Percentiles rank a stretch among this genome's conserved stretches.
Conservation (phyloP, 2,329 filamentous ascomycete genomes). For the Alternaria sp. region DNA sequence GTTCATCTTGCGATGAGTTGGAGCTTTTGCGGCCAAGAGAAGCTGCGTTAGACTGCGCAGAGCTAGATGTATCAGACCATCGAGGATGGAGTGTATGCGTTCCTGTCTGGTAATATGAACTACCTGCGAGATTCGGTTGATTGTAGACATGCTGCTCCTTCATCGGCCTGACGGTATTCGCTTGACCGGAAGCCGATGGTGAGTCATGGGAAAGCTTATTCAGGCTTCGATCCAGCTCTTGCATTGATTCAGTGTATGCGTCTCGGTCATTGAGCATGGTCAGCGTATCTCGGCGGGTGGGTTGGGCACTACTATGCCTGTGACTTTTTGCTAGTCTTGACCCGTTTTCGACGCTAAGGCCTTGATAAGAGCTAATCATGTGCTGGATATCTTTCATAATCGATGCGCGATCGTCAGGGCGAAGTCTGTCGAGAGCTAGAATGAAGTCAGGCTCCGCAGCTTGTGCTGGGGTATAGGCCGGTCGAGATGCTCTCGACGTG, state of each 20-base stretch:
- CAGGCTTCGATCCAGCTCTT: constrained; percentile 14
- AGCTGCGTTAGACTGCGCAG: constrained; percentile 31
- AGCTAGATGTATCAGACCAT: constrained; percentile 36
- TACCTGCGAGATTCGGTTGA: constrained; percentile 13
- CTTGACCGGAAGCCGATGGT: constrained; percentile 21
- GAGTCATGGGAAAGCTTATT: constrained; percentile 12
- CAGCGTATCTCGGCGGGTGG: constrained; percentile 26
- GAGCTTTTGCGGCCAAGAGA: constrained; percentile 38
- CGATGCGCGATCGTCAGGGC: constrained; percentile 25
- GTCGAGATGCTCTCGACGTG: constrained; percentile 7
- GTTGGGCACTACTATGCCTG: constrained; percentile 2
- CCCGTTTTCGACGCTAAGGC: constrained; percentile 13
- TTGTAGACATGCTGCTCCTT: constrained; percentile 12
- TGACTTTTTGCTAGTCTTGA: constrained; percentile 3
- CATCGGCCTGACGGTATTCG: constrained; percentile 8
- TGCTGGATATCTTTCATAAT: constrained; percentile 45
- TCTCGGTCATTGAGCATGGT: constrained; percentile 23
- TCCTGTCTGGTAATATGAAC: constrained; percentile 14
- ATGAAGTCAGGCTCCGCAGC: constrained; percentile 21
- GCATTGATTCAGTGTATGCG: constrained; percentile 11
- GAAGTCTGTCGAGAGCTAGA: constrained; percentile 31
- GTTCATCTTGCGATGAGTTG: constrained; percentile 26
- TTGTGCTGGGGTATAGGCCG: constrained; percentile 4
- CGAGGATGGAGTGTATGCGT: constrained; percentile 13
- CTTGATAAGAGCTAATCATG: constrained; percentile 41